phyloP scores from a whole-genome alignment of 176 grass and related monocot genomes.

The Pharus latifolius region DNA sequence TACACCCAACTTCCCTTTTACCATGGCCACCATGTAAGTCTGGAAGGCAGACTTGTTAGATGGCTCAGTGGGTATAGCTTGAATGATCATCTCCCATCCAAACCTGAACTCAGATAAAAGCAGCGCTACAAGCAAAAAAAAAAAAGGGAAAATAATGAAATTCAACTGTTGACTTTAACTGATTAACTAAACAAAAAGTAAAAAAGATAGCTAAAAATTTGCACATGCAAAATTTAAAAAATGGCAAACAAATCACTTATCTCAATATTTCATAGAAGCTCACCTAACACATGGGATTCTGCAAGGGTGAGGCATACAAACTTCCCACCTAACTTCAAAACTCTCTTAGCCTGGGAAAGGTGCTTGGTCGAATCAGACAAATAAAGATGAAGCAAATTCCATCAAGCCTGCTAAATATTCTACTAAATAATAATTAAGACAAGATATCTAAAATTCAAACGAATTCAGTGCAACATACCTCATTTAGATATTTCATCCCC shows the following conservation, averaged over 20 bases:
- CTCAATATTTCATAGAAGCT: conserved; percentile 15
- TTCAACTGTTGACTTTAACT: not conserved
- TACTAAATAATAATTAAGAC: not conserved
- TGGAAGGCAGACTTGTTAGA: conserved; percentile 63
- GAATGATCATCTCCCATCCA: conserved; percentile 76
- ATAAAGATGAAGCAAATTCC: conserved; percentile 11
- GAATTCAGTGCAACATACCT: conserved; percentile 31
- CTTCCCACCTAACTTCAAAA: conserved; percentile 75
- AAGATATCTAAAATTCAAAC: conserved; percentile 12
- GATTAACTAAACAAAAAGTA: not conserved
- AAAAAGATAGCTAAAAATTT: not conserved
- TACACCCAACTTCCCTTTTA: conserved; percentile 52
- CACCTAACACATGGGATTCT: conserved; percentile 97
- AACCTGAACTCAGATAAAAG: conserved; percentile 86
- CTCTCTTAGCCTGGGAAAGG: conserved; percentile 61
- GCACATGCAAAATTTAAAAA: not conserved
- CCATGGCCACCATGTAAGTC: conserved; percentile 81
- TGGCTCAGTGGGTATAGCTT: conserved; percentile 57
- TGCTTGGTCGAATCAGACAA: not conserved
- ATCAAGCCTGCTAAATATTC: not conserved
- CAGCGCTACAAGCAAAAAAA: conserved; percentile 46
- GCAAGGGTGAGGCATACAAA: conserved; percentile 85
- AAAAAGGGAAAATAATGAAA: not conserved
- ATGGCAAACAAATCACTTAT: not conserved
- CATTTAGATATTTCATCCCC: conserved; percentile 82